Evolutionary conservation across 2,329 filamentous ascomycete genomes (phyloP), one percentile per base, ranked within the genome.

Genomic region (Apiospora rasikravindrae): DNA sequence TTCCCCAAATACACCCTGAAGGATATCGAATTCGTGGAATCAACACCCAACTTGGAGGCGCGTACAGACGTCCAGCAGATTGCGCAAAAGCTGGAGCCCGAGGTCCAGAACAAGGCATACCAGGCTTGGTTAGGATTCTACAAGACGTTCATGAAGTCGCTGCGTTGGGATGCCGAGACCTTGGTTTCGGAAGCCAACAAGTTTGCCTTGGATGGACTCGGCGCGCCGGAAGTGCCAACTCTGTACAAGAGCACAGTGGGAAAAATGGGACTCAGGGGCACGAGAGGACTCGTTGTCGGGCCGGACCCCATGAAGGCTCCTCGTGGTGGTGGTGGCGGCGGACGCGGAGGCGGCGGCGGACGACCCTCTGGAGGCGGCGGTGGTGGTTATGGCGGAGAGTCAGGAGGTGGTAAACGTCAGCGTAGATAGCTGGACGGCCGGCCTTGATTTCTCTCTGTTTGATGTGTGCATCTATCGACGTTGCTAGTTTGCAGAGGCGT

Each of bases 261-360:
- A 11, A 90, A 90, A 83, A 90, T 90, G 88, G 88, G 88, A 0
- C 77, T 91, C 67, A 85, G 85, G 73, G 88, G 87, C 11, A 83
- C 85, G 1, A 82, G 78, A 47, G 89, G 89, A 0, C 77, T 90
- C 16, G 82, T 82, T 5, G 77, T 86, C 22, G 82, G 86, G 14
- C 83, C 86, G 0, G 84, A 86, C 70, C 80, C 81, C 29, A 84
- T 85, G 4, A 80, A 76, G 74, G 70, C 72, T 22, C 71, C 74
- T 7, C 73, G 78, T 10, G 77, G 75, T 4, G 75, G 77, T 4
- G 76, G 79, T 2, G 77, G 79, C 10, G 73, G 74, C 4, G 75
- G 74, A 14, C 73, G 75, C 40, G 66, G 67, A 2, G 66, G 66
- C 24, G 66, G 66, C 14, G 64, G 64, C 26, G 51, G 51, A 22